Percentiles rank a stretch among this genome's conserved stretches.
These are phyloP conservation scores for Pseudogymnoascus sp. DNA, from an alignment of 2,329 filamentous ascomycete genomes.

Conservation along the genomic window DNA sequence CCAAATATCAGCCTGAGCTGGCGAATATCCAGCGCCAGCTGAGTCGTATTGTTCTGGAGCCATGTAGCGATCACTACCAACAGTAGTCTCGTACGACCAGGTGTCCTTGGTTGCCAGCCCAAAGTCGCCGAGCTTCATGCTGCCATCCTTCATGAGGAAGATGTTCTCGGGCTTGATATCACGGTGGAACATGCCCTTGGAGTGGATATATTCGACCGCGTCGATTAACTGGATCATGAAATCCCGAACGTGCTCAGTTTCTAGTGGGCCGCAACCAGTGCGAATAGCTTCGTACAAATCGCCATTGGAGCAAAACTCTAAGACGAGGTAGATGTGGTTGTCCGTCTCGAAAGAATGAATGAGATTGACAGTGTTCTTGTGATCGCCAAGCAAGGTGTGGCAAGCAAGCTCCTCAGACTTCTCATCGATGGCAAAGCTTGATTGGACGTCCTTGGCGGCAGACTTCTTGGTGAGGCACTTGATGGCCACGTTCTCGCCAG, in stretches of 20 bases:
- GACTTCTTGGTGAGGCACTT: constrained; percentile 88
- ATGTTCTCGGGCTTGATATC: constrained; percentile 99
- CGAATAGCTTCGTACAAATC: constrained; percentile 97
- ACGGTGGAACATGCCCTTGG: constrained; percentile 85
- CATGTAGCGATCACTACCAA: constrained; percentile 98
- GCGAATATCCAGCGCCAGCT: constrained; percentile 77
- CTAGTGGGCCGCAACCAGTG: constrained; percentile 73
- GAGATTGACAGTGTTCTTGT: constrained; percentile 91
- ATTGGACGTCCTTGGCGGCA: constrained; percentile 50
- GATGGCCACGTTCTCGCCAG: constrained; percentile 77
- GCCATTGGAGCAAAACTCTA: constrained; percentile 92
- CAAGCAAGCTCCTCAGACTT: constrained; percentile 72
- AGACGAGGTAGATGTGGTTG: constrained; percentile 79
- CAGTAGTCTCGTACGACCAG: constrained; percentile 87
- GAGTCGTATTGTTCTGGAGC: constrained; percentile 96
- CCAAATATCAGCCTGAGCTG: constrained; percentile 91
- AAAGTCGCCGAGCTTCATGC: constrained; percentile 96
- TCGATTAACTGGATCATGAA: constrained; percentile 95
- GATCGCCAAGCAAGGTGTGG: constrained; percentile 68
- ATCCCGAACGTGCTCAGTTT: constrained; percentile 92
- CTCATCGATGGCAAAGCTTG: constrained; percentile 67
- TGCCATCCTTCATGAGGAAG: constrained; percentile 76
- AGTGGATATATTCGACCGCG: constrained; percentile 83
- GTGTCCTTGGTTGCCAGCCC: constrained; percentile 81
- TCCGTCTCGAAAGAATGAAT: constrained; percentile 87